Percentiles rank a stretch among this genome's conserved stretches.
phyloP scores from a whole-genome alignment of 75 land plant species.

The Pinus albicaulis region DNA sequence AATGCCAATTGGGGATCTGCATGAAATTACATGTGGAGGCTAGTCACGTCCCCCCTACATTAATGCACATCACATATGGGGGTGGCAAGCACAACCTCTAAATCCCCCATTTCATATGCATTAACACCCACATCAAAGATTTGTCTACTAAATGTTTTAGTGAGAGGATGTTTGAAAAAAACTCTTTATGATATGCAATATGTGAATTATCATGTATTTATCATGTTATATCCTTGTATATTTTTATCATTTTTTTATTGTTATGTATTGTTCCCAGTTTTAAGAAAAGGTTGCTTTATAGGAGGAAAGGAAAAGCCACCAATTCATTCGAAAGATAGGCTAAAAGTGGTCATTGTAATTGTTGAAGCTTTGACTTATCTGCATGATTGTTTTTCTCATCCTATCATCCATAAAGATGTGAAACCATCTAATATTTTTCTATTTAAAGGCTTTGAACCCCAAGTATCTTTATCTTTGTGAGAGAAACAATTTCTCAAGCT shows the following conservation, averaged over 20 bases:
- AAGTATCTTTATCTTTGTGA: conserved; percentile 27
- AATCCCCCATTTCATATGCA: too few species aligned
- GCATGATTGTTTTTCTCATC: conserved; percentile 35
- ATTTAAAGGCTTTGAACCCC: conserved; percentile 48
- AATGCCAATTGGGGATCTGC: too few species aligned
- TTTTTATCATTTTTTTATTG: background rate
- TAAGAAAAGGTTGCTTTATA: conserved; percentile 1
- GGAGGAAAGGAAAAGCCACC: conserved; percentile 35
- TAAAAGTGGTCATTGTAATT: conserved; percentile 61
- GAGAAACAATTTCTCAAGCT: background rate
- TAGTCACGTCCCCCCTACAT: too few species aligned
- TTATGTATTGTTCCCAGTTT: background rate
- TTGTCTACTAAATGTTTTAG: too few species aligned
- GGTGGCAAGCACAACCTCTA: too few species aligned
- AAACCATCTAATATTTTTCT: conserved; percentile 84
- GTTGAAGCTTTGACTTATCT: conserved; percentile 69
- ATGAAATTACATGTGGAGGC: too few species aligned
- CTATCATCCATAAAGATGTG: conserved; percentile 74
- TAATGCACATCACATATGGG: too few species aligned
- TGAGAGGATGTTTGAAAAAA: conserved; percentile 70
- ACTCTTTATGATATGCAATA: conserved; percentile 57
- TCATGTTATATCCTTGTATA: conserved; percentile 3
- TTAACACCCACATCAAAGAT: too few species aligned
- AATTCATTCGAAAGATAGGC: conserved; percentile 59
- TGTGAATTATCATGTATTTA: background rate